Evolutionary conservation across 139 green algal species (phyloP).

Genomic region (Yamagishiella unicocca): DNA sequence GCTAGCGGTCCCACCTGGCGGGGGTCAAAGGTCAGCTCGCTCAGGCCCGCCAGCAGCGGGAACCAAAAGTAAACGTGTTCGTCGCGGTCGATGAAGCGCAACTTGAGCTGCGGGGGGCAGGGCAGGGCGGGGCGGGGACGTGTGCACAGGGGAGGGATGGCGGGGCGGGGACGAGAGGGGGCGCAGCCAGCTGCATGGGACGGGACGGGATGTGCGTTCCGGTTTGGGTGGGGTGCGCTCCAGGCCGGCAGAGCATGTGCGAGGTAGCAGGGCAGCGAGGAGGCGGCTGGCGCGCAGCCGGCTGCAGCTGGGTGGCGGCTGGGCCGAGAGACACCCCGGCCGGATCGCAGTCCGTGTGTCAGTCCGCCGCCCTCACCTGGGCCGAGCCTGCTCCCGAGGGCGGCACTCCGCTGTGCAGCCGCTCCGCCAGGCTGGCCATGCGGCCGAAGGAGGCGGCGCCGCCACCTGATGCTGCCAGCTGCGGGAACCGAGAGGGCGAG

Average conservation of each 20-base stretch:
- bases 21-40: slow-evolving; percentile 97
- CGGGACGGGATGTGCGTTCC: too few species aligned
- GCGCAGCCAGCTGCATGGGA: not conserved
- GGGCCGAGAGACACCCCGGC: too few species aligned
- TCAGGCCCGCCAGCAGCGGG: slow-evolving; percentile 96
- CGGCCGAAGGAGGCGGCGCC: slow-evolving; percentile 8
- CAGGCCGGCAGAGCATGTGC: too few species aligned
- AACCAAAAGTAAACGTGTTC: slow-evolving; percentile 99
- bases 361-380: not conserved
- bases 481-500: not conserved
- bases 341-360: too few species aligned
- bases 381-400: not conserved
- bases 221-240: too few species aligned
- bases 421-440: slow-evolving; percentile 6
- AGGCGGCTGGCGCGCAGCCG: too few species aligned
- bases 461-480: not conserved
- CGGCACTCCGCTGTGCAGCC: not conserved
- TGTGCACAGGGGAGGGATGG: not conserved
- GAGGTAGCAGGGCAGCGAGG: too few species aligned
- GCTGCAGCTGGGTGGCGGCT: too few species aligned
- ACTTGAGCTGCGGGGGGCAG: not conserved
- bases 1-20: slow-evolving; percentile 65
- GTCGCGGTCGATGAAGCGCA: slow-evolving; percentile 77
- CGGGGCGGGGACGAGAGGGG: not conserved
- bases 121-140: not conserved